Conservation (phyloP, 495 filamentous ascomycete species). For the Gamarada debralockiae region DNA sequence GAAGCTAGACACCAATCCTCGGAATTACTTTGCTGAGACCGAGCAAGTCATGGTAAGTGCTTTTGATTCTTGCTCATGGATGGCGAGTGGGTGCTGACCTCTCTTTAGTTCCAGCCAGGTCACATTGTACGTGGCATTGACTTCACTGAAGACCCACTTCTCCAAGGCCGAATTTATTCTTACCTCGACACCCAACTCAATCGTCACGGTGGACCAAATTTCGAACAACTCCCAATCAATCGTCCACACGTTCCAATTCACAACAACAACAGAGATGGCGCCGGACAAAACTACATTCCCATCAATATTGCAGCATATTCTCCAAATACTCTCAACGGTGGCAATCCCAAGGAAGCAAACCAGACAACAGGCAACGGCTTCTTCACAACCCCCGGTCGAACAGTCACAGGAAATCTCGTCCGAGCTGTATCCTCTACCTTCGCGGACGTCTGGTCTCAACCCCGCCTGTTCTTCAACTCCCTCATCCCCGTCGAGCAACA, state of each 20-base stretch:
- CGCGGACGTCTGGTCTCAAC: slow-evolving; percentile 72
- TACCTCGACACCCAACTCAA: slow-evolving; percentile 76
- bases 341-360: slow-evolving; percentile 65
- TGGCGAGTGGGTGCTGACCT: neutral
- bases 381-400: slow-evolving; percentile 64
- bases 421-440: slow-evolving; percentile 63
- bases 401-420: slow-evolving; percentile 47
- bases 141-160: slow-evolving; percentile 69
- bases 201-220: slow-evolving; percentile 69
- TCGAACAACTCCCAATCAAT: slow-evolving; percentile 75
- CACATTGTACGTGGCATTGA: slow-evolving; percentile 69
- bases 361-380: slow-evolving; percentile 67
- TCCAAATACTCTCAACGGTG: slow-evolving; percentile 64
- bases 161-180: slow-evolving; percentile 70
- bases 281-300: slow-evolving; percentile 50
- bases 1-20: slow-evolving; percentile 65
- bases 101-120: slow-evolving; percentile 46
- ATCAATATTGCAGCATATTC: slow-evolving; percentile 52
- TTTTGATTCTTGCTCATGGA: neutral
- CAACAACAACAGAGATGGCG: slow-evolving; percentile 72
- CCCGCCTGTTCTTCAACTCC: slow-evolving; percentile 75
- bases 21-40: slow-evolving; percentile 77
- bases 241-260: slow-evolving; percentile 57
- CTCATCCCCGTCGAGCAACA: slow-evolving; percentile 67
- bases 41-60: slow-evolving; percentile 63